Conservation (phyloP, 2,329 filamentous ascomycete genomes). For the Coleophoma cylindrospora region DNA sequence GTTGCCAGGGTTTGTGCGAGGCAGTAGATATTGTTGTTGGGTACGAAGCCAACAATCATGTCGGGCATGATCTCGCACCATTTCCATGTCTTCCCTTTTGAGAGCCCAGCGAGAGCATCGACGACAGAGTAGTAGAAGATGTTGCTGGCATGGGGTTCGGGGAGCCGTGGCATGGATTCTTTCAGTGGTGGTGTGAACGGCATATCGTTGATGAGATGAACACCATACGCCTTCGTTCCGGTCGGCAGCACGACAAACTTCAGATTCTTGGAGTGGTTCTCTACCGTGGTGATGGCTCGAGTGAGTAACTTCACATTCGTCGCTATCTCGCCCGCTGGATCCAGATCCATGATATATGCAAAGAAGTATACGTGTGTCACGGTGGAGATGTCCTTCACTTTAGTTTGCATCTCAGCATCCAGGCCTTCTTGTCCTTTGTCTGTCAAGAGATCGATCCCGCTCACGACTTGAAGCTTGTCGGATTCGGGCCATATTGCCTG, state of each 20-base stretch:
- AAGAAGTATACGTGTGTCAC: constrained; percentile 38
- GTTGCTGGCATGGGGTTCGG: constrained; percentile 33
- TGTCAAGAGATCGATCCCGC: constrained; percentile 32
- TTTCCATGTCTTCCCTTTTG: constrained; percentile 33
- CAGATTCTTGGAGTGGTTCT: constrained; percentile 30
- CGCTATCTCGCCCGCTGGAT: constrained; percentile 7
- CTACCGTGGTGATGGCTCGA: constrained; percentile 31
- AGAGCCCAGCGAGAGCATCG: constrained; percentile 30
- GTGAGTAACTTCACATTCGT: constrained; percentile 33
- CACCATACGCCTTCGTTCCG: constrained; percentile 34
- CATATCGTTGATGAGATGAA: constrained; percentile 21
- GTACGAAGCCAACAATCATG: constrained; percentile 37
- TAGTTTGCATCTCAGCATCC: constrained; percentile 10
- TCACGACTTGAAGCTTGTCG: constrained; percentile 26
- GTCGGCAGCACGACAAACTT: constrained; percentile 35
- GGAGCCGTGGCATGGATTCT: constrained; percentile 34
- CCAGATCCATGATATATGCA: constrained; percentile 12
- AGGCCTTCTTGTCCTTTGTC: constrained; percentile 24
- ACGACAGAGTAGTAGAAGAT: constrained; percentile 43
- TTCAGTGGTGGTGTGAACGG: constrained; percentile 28
- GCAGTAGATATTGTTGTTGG: constrained; percentile 36
- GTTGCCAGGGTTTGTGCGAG: constrained; percentile 33
- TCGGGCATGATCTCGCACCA: constrained; percentile 40
- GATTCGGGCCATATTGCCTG: constrained; percentile 16
- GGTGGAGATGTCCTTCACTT: constrained; percentile 29